A percentile compares a stretch with the other conserved stretches of the same genome.
Evolutionary conservation across 2,329 filamentous ascomycete genomes (phyloP).

Genomic region (Hysterium pulicare): DNA sequence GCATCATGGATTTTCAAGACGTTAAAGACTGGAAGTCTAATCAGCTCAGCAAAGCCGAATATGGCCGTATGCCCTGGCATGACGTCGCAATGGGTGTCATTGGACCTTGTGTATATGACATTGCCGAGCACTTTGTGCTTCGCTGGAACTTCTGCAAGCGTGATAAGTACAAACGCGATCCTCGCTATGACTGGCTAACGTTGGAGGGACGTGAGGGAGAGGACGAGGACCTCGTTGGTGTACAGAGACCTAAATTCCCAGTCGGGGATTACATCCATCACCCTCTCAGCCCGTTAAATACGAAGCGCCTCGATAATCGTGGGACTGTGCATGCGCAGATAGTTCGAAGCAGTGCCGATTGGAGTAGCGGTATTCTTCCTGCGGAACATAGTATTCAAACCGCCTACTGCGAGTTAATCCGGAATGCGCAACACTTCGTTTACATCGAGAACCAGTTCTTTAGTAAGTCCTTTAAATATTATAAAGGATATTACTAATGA

Average conservation of each 20-base stretch:
- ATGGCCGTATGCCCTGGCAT: constrained; percentile 96
- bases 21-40: constrained; percentile 92
- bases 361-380: constrained; percentile 81
- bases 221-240: constrained; percentile 80
- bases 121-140: constrained; percentile 90
- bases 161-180: constrained; percentile 93
- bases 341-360: constrained; percentile 86
- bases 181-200: constrained; percentile 78
- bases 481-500: constrained; percentile 15
- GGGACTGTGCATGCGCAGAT: constrained; percentile 80
- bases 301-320: constrained; percentile 56
- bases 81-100: constrained; percentile 91
- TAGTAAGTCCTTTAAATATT: constrained; percentile 46
- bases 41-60: constrained; percentile 85
- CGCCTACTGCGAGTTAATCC: constrained; percentile 79
- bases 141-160: constrained; percentile 97
- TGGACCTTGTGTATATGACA: constrained; percentile 86
- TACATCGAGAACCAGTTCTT: constrained; percentile 99
- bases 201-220: constrained; percentile 72
- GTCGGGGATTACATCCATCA: constrained; percentile 85
- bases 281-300: constrained; percentile 65
- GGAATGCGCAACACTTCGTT: constrained; percentile 84
- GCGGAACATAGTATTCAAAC: constrained; percentile 83
- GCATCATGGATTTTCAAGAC: constrained; percentile 90
- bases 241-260: constrained; percentile 84